Base-by-base conservation (phyloP, 2,329 filamentous ascomycete genomes). In the Penicillium verrucosum region DNA sequence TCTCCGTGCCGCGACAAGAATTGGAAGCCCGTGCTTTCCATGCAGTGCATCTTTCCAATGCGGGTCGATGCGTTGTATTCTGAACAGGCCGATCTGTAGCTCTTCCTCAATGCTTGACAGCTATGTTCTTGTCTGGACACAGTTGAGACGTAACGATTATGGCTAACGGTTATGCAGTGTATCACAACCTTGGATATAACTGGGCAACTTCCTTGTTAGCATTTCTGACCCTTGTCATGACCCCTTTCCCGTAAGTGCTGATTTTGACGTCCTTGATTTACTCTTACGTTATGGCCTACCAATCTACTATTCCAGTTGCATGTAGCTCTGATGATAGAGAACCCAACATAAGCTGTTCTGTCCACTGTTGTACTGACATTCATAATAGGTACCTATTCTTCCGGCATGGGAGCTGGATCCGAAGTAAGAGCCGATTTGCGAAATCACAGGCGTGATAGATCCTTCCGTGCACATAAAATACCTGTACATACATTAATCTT, bases 121-220 rank as follows among this genome's bases (percentile, higher is more conserved):
- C 36, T 56, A 34, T 41, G 8, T 14, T 37, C 27, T 41, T 51
- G 27, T 9, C 41, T 40, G 16, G 21, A 34, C 36, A 41, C 18
- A 11, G 16, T 34, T 18, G 27, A 34, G 37, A 56, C 11, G n/a
- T 50, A 34, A 42, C 10, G 23, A 49, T 41, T 48, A 43, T 64
- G 58, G 47, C 65, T 71, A 63, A 70, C 63, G 53, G 52, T 42
- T 45, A 38, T 57, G 54, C 64, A 78, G 76, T 80, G 77, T 80
- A 79, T 58, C 69, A 78, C 43, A 73, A 72, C 27, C 68, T 80
- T 16, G 75, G 74, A 27, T 78, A 73, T 56, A 74, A 79, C 57
- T 80, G 77, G 77, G 77, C 77, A 25, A 77, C 76, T 12, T 71
- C 74, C 6, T 63, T 79, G 11, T 64, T 79, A 11, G 77, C 70